Base-by-base conservation (phyloP, 2,329 filamentous ascomycete genomes). In the Botrytis aclada region DNA sequence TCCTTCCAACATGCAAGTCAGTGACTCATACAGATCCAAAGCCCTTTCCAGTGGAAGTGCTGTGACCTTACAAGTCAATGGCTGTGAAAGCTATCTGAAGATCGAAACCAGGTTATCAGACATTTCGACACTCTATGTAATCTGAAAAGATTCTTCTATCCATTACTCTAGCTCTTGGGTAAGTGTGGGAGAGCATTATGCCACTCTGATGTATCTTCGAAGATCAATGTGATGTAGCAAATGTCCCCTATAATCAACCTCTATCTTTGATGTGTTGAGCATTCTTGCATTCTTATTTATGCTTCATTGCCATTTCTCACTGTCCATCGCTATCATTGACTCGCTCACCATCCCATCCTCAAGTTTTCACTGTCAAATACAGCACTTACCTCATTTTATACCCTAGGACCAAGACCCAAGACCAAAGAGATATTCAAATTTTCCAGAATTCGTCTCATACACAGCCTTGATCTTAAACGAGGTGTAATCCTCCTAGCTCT, bases 261-360 rank as follows among this genome's bases (percentile, higher is more conserved):
- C 45, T 12, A 37, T 22, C 20, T 45, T 8, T 45, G 43, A 9
- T 0, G 43, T 45, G 20, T 22, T 45, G 43, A 45, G 7, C 4
- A 22, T 45, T 45, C 8, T 45, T 22, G 43, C 0, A 9, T 37
- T 22, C 20, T 5, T 34, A 10, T 25, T n/a, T n/a, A 43, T 29
- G 4, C 1, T 29, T 43, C 18, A 43, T 43, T 63, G 16, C 43
- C 16, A 63, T 41, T 9, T 5, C 12, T 18, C 25, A 6, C 25
- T 16, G 1, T 25, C 3, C 2, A 39, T 39, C 34, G 41, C n/a
- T 12, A 3, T 10, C 14, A 8, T n/a, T n/a, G 47, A 6, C 0
- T 20, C 8, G 8, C 7, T 18, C 22, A 62, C 20, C 2, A 29
- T 20, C 8, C 7, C n/a, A 43, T 2, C 1, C 3, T 12, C 20